Evolutionary conservation across 495 filamentous ascomycete genomes (phyloP).

Genomic region (Oidiodendron maius): DNA sequence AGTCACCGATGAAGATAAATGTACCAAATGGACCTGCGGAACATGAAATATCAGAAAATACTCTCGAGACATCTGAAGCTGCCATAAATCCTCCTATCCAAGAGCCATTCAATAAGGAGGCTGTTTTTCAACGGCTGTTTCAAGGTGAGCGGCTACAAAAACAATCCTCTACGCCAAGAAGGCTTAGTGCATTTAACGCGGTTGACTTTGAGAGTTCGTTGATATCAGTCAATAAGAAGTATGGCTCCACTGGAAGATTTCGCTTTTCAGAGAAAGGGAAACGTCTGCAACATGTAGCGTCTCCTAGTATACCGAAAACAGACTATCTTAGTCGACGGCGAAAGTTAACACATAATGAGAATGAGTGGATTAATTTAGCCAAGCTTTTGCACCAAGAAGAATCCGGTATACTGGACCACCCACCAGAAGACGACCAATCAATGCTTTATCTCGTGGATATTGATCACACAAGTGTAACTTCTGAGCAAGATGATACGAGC

Average conservation of each 20-base stretch:
- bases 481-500: slow-evolving; percentile 44
- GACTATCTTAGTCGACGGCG: slow-evolving; percentile 31
- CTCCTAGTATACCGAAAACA: slow-evolving; percentile 30
- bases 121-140: slow-evolving; percentile 43
- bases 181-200: slow-evolving; percentile 38
- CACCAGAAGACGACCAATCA: slow-evolving; percentile 1
- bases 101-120: slow-evolving; percentile 42
- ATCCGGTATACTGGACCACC: not conserved
- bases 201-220: slow-evolving; percentile 43
- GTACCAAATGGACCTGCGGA: not conserved
- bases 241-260: slow-evolving; percentile 42
- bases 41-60: not conserved
- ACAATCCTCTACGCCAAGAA: not conserved
- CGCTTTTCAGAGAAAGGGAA: slow-evolving; percentile 28
- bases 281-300: slow-evolving; percentile 10
- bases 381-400: not conserved
- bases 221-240: slow-evolving; percentile 42
- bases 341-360: slow-evolving; percentile 13
- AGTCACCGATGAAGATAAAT: not conserved
- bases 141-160: not conserved
- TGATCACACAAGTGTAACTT: slow-evolving; percentile 37
- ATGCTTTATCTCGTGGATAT: slow-evolving; percentile 34
- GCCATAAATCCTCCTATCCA: not conserved
- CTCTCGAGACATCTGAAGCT: not conserved
- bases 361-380: not conserved